A percentile compares a stretch with the other conserved stretches of the same genome.
Evolutionary conservation across 2,329 filamentous ascomycete genomes (phyloP).

Genomic region (Ophiocordyceps polyrhachis-furcata): DNA sequence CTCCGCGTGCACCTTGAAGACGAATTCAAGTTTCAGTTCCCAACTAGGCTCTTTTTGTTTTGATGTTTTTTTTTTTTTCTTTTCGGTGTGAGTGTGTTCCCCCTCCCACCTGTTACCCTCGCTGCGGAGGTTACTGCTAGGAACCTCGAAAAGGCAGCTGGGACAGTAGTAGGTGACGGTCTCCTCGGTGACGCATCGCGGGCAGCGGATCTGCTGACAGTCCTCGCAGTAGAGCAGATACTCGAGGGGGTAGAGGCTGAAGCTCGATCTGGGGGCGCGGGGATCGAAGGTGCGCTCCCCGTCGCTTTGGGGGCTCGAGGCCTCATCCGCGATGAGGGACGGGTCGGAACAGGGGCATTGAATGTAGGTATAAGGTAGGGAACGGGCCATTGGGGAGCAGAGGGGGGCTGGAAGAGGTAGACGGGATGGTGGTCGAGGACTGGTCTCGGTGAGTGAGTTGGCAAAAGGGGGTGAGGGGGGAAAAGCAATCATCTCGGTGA

Average conservation of each 20-base stretch:
- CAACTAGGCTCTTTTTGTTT: too few species aligned
- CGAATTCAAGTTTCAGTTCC: background rate
- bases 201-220: constrained; percentile 89
- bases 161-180: constrained; percentile 92
- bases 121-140: constrained; percentile 76
- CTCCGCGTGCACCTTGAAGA: constrained; percentile 62
- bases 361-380: constrained; percentile 45
- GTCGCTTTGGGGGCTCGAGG: constrained; percentile 24
- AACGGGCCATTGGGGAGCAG: constrained; percentile 22
- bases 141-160: constrained; percentile 87
- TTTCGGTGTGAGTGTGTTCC: background rate
- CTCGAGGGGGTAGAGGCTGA: constrained; percentile 82
- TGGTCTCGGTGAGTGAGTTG: background rate
- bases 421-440: background rate
- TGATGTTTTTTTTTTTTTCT: too few species aligned
- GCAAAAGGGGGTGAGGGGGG: too few species aligned
- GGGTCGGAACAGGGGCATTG: constrained; percentile 45
- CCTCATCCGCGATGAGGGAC: constrained; percentile 7
- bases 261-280: constrained; percentile 66
- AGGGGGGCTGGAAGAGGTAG: background rate
- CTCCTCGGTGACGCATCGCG: constrained; percentile 80
- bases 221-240: constrained; percentile 94
- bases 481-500: background rate
- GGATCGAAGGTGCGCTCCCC: constrained; percentile 76
- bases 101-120: constrained; percentile 68